Evolutionary conservation across 1,284 basidiomycete genomes (phyloP), one percentile per base, ranked within the genome.

Genomic region (Singerocomus rubriflavus): DNA sequence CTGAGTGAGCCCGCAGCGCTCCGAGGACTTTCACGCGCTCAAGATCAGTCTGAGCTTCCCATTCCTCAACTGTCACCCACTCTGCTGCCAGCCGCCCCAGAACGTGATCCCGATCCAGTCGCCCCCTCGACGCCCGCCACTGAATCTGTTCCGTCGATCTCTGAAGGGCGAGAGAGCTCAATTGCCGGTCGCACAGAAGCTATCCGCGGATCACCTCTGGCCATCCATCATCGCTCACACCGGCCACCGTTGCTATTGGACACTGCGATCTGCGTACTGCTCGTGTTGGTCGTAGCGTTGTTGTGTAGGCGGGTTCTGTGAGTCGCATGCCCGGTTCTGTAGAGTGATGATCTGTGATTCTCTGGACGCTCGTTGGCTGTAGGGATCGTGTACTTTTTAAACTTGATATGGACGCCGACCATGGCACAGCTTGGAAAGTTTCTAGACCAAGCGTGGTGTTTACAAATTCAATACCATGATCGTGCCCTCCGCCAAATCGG

Each of bases 191-290:
- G 5, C 33, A 14, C 42, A 29, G 66, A 55, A 35, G n/a, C 55
- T 35, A 49, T 46, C 57, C 59, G 53, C 53, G 65, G 57, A 55
- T 63, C 57, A 52, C 25, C 44, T 21, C 43, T 45, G 12, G 12
- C 50, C 40, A 17, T 31, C 34, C 55, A 44, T 27, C 51, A 44
- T 54, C 56, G 56, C 40, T 55, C 63, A 30, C 56, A 48, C 32
- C 74, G 76, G 46, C 77, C 84, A n/a, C 81, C 82, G n/a, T 60
- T 85, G 31, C 61, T 85, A 26, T 69, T 88, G 25, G 85, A 88
- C 64, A 80, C 78, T 7, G 79, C 79, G 27, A 88, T 88, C 52
- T 82, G 84, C 64, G 72, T 87, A 41, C 70, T 88, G 30, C 68
- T 88, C 13, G 81, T 84, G 9, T 65, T 88, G 44, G 74, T 82